Evolutionary conservation across 352 stramenopile species (phyloP), one percentile per base, ranked within the genome.

Genomic region (Phytophthora macrochlamydospora): DNA sequence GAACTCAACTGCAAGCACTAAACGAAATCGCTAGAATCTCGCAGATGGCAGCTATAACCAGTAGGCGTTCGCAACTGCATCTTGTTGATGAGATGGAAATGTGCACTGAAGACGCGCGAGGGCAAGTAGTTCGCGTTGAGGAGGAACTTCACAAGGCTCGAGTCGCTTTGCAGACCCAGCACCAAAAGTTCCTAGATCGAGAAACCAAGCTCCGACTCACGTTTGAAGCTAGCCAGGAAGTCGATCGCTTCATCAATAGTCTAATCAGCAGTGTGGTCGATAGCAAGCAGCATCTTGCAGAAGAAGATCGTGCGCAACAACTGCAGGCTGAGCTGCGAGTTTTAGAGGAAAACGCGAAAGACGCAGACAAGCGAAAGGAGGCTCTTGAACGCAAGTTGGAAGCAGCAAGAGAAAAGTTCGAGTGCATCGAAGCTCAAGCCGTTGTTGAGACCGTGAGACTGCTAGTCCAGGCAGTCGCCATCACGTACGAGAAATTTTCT

Each of bases 191-290:
- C 35, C 45, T 63, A 7, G 12, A 62, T 49, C 43, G 66, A 32
- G 51, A 73, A 37, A 42, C 43, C 4, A 54, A 75, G 37, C 46
- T 79, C 1, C 54, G 49, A 3, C 33, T 45, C 0, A n/a, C 46
- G n/a, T 66, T 79, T 13, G 24, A 40, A 13, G 51, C 45, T 24
- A 67, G 69, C 8, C 30, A 65, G 14, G 56, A 71, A 9, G 56
- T 59, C 1, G 51, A 72, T 37, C 59, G 63, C 33, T 81, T 82
- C 30, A 29, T 92, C 30, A 38, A 60, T 4, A 43, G 18, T 0
- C 63, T 88, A 18, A 70, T 90, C 29, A 82, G 89, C 51, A 69
- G 61, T 24, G 68, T 88, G 2, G 72, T 88, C 4, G 83, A 90
- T 24, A 69, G 63, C 24, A 73, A 72, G 11, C 65, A 82, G 18